Base-by-base conservation (phyloP, 495 filamentous ascomycete genomes). In the Neurospora pannonica region DNA sequence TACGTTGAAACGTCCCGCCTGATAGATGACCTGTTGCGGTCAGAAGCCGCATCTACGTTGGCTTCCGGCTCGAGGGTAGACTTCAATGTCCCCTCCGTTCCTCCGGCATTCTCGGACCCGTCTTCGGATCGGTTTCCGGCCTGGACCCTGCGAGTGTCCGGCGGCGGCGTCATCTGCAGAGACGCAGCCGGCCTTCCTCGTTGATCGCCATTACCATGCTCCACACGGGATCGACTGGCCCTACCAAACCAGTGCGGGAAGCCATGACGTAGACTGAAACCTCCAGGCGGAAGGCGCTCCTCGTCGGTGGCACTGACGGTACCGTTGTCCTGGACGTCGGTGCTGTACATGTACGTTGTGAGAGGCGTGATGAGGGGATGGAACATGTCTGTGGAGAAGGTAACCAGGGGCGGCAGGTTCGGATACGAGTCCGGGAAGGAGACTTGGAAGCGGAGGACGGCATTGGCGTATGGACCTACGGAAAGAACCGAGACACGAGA, bases 331-430 rank as follows among this genome's bases (percentile, higher is more conserved):
- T 91, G 86, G 6, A 90, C 87, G 74, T 90, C 89, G 31, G 92
- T 94, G 69, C 92, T 91, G 84, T 95, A 96, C 74, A 93, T 95
- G 81, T 97, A 94, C 3, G 94, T 97, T 7, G 94, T 97, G 17
- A 95, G 86, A 24, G 95, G 94, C 3, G 94, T 92, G 78, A 98
- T 90, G 36, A 99, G 87, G 15, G 95, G 96, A 82, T 99, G 95
- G 81, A 97, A 99, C 71, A 98, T 90, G 76, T 98, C 95, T 60
- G 92, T 96, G 37, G 89, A 85, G 81, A 99, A 97, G 48, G 90
- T 95, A 70, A 99, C 90, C 5, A 93, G 85, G 7, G 96, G 96
- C 48, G 96, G 93, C 9, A 91, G 83, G 39, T 86, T 82, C 5
- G 96, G 96, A 79, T 97, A 98, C 36, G 86, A 86, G 75, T 91